Base-by-base conservation (phyloP, 257 asterid species). In the Marsdenia floribunda region DNA sequence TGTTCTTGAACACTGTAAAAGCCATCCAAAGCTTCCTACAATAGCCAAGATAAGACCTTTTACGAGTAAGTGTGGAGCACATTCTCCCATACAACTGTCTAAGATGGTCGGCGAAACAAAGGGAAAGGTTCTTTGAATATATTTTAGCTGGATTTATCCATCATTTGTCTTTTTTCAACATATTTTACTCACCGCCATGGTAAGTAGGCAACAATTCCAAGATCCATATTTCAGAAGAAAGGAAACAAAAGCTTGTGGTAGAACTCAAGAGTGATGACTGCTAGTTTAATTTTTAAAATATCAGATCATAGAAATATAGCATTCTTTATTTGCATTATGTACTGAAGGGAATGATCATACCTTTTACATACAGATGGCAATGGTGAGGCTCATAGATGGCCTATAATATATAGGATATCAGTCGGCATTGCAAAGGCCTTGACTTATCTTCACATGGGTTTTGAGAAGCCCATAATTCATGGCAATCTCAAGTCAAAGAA, bases 401-500 rank as follows among this genome's bases (percentile, higher is more conserved):
- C 85, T 13, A 80, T 80, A 77, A 86, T 93, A 76, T 79, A 90
- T 82, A 84, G 73, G 74, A 87, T 93, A 74, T 88, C 97, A 14
- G 69, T 83, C 0, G 96, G 96, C 40, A 90, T 90, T 42, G 91
- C 92, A 38, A 80, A 84, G 80, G 96, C 89, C 22, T 38, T 93
- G 54, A 85, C 85, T 76, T 81, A 86, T 83, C 98, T 93, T 75
- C 98, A 93, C 44, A 77, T 83, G 10, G 77, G 77, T 15, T 75
- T 80, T 40, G 86, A 79, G 38, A 86, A 82, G 76, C 97, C 97
- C 37, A 71, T 90, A 68, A 79, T 92, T 82, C 98, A 91, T 71
- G 98, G 97, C 33, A 93, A 91, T 81, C 88, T 93, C 67, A 93
- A 90, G 85, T 85, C 97, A 1, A 89, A 88, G 80, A 93, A 90